Conservation (phyloP, 2,329 filamentous ascomycete genomes). For the Cladosporium sphaerospermum region DNA sequence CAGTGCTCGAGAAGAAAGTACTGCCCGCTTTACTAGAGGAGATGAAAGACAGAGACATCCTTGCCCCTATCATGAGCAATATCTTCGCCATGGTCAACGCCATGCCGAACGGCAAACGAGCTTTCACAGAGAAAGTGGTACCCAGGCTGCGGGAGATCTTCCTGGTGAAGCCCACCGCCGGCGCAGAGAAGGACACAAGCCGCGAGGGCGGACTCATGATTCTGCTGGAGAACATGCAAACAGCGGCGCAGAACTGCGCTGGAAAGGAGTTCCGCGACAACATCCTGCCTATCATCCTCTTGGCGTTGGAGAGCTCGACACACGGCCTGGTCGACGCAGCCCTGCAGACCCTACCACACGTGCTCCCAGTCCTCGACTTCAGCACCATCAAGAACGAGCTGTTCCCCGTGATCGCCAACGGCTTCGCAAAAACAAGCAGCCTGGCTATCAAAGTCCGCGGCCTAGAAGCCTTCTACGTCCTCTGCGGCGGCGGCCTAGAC, state of each 20-base stretch:
- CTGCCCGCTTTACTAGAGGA: constrained; percentile 85
- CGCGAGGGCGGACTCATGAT: constrained; percentile 90
- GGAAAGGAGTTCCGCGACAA: constrained; percentile 96
- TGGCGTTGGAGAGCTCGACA: constrained; percentile 81
- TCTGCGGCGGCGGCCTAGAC: constrained; percentile 64
- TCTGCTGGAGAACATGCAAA: constrained; percentile 72
- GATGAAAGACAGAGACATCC: constrained; percentile 81
- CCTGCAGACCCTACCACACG: constrained; percentile 66
- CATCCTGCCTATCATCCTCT: constrained; percentile 75
- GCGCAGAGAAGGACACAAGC: constrained; percentile 68
- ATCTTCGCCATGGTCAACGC: constrained; percentile 82
- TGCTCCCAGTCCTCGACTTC: constrained; percentile 89
- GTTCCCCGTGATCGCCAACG: constrained; percentile 82
- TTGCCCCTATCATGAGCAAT: constrained; percentile 82
- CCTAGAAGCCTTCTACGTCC: constrained; percentile 78
- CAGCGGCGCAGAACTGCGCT: constrained; percentile 72
- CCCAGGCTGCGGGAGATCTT: constrained; percentile 81
- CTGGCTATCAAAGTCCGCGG: constrained; percentile 91
- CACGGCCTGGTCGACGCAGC: constrained; percentile 84
- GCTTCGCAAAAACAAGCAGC: constrained; percentile 90
- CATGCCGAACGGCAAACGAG: constrained; percentile 68
- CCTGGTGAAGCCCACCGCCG: constrained; percentile 47
- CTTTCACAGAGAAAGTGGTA: constrained; percentile 81
- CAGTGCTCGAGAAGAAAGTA: constrained; percentile 91
- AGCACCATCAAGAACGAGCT: constrained; percentile 95